These are phyloP conservation scores for Cocos nucifera DNA, from an alignment of 176 grass and related monocot genomes.

Conservation along the genomic window DNA sequence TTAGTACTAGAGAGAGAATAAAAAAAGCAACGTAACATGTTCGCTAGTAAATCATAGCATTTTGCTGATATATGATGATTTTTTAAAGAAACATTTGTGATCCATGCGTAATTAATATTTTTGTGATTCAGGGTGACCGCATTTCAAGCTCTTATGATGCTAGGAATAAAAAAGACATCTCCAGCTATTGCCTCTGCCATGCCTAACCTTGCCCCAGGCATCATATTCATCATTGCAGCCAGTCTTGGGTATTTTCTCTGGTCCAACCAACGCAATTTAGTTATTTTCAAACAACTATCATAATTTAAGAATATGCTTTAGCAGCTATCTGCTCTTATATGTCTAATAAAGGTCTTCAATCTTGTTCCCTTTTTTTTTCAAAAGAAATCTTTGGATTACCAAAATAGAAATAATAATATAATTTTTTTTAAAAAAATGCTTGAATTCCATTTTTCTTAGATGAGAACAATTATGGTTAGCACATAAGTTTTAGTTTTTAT, in stretches of 20 bases:
- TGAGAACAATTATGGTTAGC: too few species aligned
- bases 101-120: conserved; percentile 2
- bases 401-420: too few species aligned
- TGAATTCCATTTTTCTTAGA: too few species aligned
- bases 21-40: too few species aligned
- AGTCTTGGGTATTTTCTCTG: conserved; percentile 31
- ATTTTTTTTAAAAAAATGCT: too few species aligned
- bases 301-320: not conserved
- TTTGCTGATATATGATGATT: not conserved
- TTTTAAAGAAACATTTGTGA: not conserved
- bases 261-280: not conserved
- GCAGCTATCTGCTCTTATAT: too few species aligned
- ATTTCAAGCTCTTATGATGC: conserved; percentile 56
- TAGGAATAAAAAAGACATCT: conserved; percentile 68
- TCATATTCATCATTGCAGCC: conserved; percentile 60
- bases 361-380: too few species aligned
- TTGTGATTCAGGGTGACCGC: conserved; percentile 23
- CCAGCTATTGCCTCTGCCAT: conserved; percentile 58
- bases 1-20: too few species aligned
- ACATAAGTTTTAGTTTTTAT: too few species aligned
- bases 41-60: not conserved
- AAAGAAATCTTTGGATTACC: too few species aligned
- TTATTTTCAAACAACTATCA: not conserved
- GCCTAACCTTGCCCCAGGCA: conserved; percentile 60
- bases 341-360: too few species aligned